Conservation (phyloP, 169 alveolate genomes). For the Babesia bigemina region DNA sequence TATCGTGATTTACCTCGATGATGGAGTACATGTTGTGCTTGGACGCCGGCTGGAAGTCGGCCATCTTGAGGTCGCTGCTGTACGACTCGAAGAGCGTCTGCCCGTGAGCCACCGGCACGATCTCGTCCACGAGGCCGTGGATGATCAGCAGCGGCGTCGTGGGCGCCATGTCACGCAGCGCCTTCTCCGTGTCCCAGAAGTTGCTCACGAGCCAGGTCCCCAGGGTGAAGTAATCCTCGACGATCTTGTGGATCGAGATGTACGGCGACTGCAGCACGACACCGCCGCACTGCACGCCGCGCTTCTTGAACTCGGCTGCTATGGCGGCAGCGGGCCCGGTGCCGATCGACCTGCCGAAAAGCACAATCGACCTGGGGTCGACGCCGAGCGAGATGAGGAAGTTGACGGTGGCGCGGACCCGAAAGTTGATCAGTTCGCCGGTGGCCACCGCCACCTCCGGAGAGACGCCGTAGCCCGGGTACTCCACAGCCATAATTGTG, state of each 20-base stretch:
- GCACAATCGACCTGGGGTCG: slow-evolving; percentile 69
- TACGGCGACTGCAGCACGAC: slow-evolving; percentile 85
- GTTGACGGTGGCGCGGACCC: slow-evolving; percentile 81
- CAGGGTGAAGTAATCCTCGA: slow-evolving; percentile 74
- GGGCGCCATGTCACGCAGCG: slow-evolving; percentile 58
- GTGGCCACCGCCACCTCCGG: slow-evolving; percentile 69
- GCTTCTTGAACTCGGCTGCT: slow-evolving; percentile 71
- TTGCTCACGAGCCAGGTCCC: slow-evolving; percentile 74
- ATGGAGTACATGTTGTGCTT: slow-evolving; percentile 76
- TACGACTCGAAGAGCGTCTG: slow-evolving; percentile 75
- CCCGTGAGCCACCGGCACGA: slow-evolving; percentile 79
- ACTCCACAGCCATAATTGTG: slow-evolving; percentile 81
- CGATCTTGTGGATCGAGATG: slow-evolving; percentile 78
- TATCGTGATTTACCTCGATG: slow-evolving; percentile 58
- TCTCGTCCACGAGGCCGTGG: slow-evolving; percentile 83
- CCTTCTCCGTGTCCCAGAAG: slow-evolving; percentile 74
- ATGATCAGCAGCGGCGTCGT: slow-evolving; percentile 78
- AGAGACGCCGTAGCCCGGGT: slow-evolving; percentile 80
- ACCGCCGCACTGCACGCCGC: slow-evolving; percentile 78
- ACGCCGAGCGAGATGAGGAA: slow-evolving; percentile 78
- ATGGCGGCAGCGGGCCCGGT: slow-evolving; percentile 85
- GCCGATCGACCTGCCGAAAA: slow-evolving; percentile 86
- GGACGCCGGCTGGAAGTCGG: slow-evolving; percentile 71
- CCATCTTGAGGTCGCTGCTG: slow-evolving; percentile 69
- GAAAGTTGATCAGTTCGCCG: slow-evolving; percentile 72